Evolutionary conservation across 345 rosid genomes (phyloP).

Genomic region (Gossypium sturtianum): DNA sequence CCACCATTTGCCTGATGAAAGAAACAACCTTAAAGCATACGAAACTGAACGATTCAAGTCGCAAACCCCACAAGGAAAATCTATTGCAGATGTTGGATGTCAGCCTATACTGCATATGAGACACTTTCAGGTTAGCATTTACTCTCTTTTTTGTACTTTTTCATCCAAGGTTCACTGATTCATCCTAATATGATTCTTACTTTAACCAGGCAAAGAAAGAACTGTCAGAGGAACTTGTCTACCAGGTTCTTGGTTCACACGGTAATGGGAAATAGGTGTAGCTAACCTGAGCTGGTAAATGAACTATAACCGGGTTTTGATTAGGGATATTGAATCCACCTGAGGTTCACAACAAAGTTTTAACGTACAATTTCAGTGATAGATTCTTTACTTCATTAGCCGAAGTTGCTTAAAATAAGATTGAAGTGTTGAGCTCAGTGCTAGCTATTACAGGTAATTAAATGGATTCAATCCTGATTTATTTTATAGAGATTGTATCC

Average conservation of each 20-base stretch:
- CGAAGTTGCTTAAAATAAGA: background rate
- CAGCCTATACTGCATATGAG: slow-evolving; percentile 98
- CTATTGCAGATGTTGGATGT: slow-evolving; percentile 95
- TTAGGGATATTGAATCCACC: background rate
- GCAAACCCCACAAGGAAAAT: slow-evolving; percentile 69
- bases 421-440: background rate
- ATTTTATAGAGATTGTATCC: background rate
- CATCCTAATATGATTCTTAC: slow-evolving; percentile 7
- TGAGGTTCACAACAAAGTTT: background rate
- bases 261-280: slow-evolving; percentile 1
- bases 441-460: background rate
- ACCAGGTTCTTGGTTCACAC: slow-evolving; percentile 35
- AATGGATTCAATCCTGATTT: slow-evolving; percentile 1
- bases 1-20: slow-evolving; percentile 59
- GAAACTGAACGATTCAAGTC: slow-evolving; percentile 62
- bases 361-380: background rate
- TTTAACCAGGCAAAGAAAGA: slow-evolving; percentile 61
- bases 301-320: background rate
- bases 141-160: background rate
- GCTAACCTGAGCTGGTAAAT: background rate
- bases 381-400: background rate
- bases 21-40: slow-evolving; percentile 34
- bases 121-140: slow-evolving; percentile 69
- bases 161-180: background rate
- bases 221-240: slow-evolving; percentile 59